Conservation (phyloP, 768 basidiomycete species). For the Suillus tomentosus region DNA sequence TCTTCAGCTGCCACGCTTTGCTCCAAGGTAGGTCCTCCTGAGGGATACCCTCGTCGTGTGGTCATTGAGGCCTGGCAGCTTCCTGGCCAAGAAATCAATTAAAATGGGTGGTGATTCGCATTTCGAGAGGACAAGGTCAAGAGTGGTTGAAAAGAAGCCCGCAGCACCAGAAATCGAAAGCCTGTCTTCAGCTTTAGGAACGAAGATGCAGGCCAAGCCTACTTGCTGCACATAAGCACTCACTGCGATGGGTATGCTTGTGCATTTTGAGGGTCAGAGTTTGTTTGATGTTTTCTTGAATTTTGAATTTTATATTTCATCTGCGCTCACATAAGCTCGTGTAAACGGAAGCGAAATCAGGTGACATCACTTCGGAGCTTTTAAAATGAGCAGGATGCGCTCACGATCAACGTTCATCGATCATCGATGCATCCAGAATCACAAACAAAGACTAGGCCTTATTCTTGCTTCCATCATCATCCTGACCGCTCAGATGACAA, state of each 20-base stretch:
- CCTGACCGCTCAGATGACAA: neutral
- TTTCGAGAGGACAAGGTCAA: slow-evolving; percentile 15
- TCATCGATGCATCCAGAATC: slow-evolving; percentile 1
- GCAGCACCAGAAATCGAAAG: slow-evolving; percentile 69
- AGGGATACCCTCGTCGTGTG: no score
- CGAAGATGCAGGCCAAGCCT: slow-evolving; percentile 57
- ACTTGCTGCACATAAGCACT: slow-evolving; percentile 56
- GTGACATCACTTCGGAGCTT: slow-evolving; percentile 10
- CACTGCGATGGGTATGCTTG: slow-evolving; percentile 49
- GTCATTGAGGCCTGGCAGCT: no score
- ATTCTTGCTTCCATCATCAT: neutral
- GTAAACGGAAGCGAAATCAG: neutral
- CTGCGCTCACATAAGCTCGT: no score
- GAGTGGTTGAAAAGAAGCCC: slow-evolving; percentile 61
- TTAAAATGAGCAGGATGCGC: neutral
- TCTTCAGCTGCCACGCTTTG: no score
- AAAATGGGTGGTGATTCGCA: no score
- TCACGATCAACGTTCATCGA: neutral
- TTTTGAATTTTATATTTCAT: no score
- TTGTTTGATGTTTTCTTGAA: neutral
- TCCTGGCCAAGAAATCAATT: no score
- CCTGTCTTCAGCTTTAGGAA: slow-evolving; percentile 65
- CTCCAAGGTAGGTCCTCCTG: no score
- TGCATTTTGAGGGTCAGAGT: slow-evolving; percentile 16
- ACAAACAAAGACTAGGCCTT: neutral